Conservation (phyloP, 306 rosid genomes). For the Senna siamea region DNA sequence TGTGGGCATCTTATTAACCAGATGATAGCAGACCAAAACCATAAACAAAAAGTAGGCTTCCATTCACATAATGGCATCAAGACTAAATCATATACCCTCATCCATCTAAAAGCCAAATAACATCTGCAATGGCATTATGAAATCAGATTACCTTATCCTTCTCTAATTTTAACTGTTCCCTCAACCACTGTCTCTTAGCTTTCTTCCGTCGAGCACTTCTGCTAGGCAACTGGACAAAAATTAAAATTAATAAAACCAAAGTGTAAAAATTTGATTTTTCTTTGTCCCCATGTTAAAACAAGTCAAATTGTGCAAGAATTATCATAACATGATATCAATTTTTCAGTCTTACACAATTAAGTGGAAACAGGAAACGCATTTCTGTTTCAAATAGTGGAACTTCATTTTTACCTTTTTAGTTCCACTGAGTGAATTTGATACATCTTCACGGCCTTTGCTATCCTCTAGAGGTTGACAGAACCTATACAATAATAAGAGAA, state of each 20-base stretch:
- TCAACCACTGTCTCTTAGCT: slow-evolving; percentile 80
- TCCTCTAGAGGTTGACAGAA: slow-evolving; percentile 57
- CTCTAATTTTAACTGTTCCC: slow-evolving; percentile 62
- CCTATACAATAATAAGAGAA: slow-evolving; percentile 48
- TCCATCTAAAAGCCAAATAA: slow-evolving; percentile 31
- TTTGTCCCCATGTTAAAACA: neutral
- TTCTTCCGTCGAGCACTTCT: slow-evolving; percentile 92
- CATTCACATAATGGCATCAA: slow-evolving; percentile 24
- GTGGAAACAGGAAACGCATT: slow-evolving; percentile 16
- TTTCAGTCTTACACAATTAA: neutral
- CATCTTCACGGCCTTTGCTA: slow-evolving; percentile 38
- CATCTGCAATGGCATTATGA: slow-evolving; percentile 22
- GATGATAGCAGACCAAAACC: slow-evolving; percentile 29
- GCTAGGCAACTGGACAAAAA: slow-evolving; percentile 65
- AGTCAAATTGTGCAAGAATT: slow-evolving; percentile 25
- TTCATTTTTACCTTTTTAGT: slow-evolving; percentile 61
- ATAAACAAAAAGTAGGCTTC: neutral
- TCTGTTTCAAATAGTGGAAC: slow-evolving; percentile 33
- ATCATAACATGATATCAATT: slow-evolving; percentile 2
- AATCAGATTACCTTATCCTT: slow-evolving; percentile 62
- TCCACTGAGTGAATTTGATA: slow-evolving; percentile 42
- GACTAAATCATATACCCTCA: slow-evolving; percentile 15
- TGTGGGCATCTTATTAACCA: slow-evolving; percentile 20
- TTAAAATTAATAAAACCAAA: neutral
- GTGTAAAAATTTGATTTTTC: neutral